Conservation (phyloP, 2,329 filamentous ascomycete genomes). For the Xylaria multiplex region DNA sequence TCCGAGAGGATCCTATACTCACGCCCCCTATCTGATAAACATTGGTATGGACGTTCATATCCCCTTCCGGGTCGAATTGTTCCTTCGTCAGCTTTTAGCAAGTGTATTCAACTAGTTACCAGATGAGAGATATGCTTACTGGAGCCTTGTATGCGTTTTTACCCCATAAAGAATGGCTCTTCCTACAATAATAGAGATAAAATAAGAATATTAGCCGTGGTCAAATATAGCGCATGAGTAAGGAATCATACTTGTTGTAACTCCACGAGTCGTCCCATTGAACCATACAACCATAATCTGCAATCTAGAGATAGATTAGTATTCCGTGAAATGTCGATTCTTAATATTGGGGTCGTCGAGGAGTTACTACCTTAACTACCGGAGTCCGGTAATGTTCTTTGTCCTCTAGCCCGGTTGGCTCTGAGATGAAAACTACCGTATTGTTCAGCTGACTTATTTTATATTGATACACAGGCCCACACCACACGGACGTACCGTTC, state of each 20-base stretch:
- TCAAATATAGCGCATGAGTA: background rate
- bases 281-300: conserved; percentile 34
- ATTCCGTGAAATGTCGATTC: background rate
- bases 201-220: background rate
- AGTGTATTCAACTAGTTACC: background rate
- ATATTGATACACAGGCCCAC: background rate
- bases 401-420: background rate
- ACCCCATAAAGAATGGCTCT: conserved; percentile 4
- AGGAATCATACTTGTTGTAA: background rate
- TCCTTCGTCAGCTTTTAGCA: conserved; percentile 24
- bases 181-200: conserved; percentile 12
- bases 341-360: background rate
- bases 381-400: conserved; percentile 13
- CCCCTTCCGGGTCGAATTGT: conserved; percentile 1
- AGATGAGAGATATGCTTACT: conserved; percentile 7
- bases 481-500: conserved; percentile 17
- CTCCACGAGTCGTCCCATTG: conserved; percentile 23
- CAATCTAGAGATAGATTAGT: conserved; percentile 28
- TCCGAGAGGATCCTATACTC: background rate
- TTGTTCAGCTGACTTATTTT: background rate
- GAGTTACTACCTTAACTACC: conserved; percentile 14
- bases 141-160: conserved; percentile 21
- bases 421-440: conserved; percentile 21
- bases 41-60: conserved; percentile 17
- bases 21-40: conserved; percentile 32